These are phyloP conservation scores for Geranium incanum DNA, from an alignment of 441 rosid genomes.

Conservation along the genomic window DNA sequence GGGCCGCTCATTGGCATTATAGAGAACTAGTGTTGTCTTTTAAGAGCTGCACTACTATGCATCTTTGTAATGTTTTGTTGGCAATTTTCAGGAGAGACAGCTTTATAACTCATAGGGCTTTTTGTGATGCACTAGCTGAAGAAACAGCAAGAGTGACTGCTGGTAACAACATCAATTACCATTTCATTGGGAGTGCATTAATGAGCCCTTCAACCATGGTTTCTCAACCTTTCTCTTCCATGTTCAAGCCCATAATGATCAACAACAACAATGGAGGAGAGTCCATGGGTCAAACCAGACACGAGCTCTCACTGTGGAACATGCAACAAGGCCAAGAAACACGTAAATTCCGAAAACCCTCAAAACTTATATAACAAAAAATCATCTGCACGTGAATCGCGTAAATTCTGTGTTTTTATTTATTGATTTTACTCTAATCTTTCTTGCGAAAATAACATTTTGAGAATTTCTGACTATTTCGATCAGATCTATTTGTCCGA, in stretches of 20 bases:
- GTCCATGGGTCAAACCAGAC: constrained; percentile 33
- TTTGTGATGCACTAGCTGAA: constrained; percentile 52
- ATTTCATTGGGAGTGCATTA: constrained; percentile 39
- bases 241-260: constrained; percentile 40
- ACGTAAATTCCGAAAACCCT: background rate
- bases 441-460: no score
- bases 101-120: constrained; percentile 55
- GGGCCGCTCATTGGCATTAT: no score
- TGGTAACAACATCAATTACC: constrained; percentile 35
- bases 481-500: no score
- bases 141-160: constrained; percentile 27
- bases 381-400: no score
- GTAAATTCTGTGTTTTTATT: no score
- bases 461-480: no score
- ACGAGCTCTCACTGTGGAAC: constrained; percentile 56
- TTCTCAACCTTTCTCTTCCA: constrained; percentile 42
- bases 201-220: constrained; percentile 23
- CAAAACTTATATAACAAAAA: no score
- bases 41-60: no score
- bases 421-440: no score
- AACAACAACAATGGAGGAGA: constrained; percentile 13
- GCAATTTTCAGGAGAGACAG: constrained; percentile 43
- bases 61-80: background rate
- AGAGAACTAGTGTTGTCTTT: no score
- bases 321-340: constrained; percentile 34